Evolutionary conservation across 169 alveolate genomes (phyloP).

Genomic region (Cryptosporidium ubiquitum): DNA sequence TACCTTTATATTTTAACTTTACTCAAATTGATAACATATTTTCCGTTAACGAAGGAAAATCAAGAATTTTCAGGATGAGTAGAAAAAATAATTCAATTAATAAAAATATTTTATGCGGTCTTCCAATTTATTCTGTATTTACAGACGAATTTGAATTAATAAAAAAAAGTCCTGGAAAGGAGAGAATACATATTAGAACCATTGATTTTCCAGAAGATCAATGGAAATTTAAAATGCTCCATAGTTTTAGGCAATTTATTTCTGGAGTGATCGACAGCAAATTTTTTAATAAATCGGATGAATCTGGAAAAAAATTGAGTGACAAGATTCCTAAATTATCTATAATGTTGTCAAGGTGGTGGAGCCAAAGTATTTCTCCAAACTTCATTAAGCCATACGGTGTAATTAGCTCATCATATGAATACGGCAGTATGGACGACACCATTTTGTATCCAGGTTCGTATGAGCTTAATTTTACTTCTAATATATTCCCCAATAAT

Average conservation of each 20-base stretch:
- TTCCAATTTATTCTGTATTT: constrained; percentile 60
- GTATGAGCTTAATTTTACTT: constrained; percentile 47
- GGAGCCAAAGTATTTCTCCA: constrained; percentile 64
- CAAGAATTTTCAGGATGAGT: constrained; percentile 26
- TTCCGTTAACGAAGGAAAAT: background rate
- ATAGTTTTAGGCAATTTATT: constrained; percentile 45
- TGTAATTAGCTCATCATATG: constrained; percentile 59
- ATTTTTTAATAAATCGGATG: background rate
- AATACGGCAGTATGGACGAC: constrained; percentile 10
- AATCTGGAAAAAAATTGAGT: background rate
- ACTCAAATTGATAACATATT: constrained; percentile 25
- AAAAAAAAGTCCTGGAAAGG: background rate
- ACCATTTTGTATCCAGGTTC: constrained; percentile 55
- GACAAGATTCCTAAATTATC: constrained; percentile 43
- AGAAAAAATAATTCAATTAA: constrained; percentile 7
- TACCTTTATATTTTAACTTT: constrained; percentile 34
- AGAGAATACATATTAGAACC: constrained; percentile 4
- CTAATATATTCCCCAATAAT: constrained; percentile 59
- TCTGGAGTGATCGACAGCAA: background rate
- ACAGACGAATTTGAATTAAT: constrained; percentile 57
- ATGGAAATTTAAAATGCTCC: constrained; percentile 47
- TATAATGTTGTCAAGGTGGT: constrained; percentile 61
- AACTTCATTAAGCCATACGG: constrained; percentile 64
- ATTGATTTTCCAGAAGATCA: constrained; percentile 63
- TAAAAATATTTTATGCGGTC: constrained; percentile 56